These are phyloP conservation scores for Pluteus cervinus DNA, from an alignment of 768 basidiomycete genomes.

Conservation along the genomic window DNA sequence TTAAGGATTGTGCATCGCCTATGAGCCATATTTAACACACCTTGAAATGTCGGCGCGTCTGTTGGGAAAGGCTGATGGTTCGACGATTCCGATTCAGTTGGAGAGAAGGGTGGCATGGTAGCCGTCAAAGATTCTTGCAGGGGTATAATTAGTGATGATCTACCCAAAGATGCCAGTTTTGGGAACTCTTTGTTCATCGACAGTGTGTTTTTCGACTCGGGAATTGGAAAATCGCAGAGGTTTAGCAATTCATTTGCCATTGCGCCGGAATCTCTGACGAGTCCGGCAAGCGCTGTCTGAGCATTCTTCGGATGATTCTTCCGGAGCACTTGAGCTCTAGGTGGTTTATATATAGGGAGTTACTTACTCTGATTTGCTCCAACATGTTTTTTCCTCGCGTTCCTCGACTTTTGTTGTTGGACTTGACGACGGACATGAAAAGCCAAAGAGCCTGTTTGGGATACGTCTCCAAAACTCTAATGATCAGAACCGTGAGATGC, in stretches of 20 bases:
- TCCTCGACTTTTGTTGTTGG: slow-evolving; percentile 58
- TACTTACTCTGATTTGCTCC: slow-evolving; percentile 49
- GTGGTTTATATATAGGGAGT: neutral
- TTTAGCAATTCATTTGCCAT: slow-evolving; percentile 69
- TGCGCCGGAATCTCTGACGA: slow-evolving; percentile 47
- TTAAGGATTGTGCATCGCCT: neutral
- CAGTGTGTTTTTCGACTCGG: slow-evolving; percentile 31
- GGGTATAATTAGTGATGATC: slow-evolving; percentile 75
- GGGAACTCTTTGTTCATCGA: slow-evolving; percentile 54
- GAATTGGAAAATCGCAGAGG: slow-evolving; percentile 53
- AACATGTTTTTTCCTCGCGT: slow-evolving; percentile 55
- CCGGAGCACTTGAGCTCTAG: neutral
- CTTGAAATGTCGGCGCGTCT: slow-evolving; percentile 67
- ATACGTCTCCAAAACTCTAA: slow-evolving; percentile 68
- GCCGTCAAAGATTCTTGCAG: slow-evolving; percentile 91
- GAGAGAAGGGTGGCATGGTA: slow-evolving; percentile 72
- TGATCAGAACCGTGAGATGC: slow-evolving; percentile 61
- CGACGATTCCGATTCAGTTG: slow-evolving; percentile 47
- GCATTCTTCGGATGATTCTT: slow-evolving; percentile 43
- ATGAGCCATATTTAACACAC: slow-evolving; percentile 31
- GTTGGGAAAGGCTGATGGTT: slow-evolving; percentile 77
- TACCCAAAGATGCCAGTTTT: slow-evolving; percentile 48
- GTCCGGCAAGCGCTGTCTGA: slow-evolving; percentile 32
- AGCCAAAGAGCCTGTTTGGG: slow-evolving; percentile 93
- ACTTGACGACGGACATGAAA: slow-evolving; percentile 84